A percentile compares a stretch with the other conserved stretches of the same genome.
These are phyloP conservation scores for Rhizopus arrhizus DNA, from an alignment of 371 early-diverging fungal species.

Conservation along the genomic window DNA sequence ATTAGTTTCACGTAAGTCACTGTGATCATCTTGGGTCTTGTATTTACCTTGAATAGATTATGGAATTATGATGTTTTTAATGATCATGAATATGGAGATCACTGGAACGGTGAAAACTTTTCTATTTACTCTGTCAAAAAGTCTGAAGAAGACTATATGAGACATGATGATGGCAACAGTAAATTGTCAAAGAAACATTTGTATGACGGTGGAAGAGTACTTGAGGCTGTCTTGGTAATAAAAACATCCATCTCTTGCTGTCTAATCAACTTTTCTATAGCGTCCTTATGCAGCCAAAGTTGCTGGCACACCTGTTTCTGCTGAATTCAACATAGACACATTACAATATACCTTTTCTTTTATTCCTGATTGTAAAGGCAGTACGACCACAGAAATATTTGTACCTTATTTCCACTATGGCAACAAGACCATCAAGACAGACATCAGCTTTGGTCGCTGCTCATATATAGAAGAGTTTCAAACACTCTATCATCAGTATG, in stretches of 20 bases:
- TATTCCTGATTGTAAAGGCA: conserved; percentile 24
- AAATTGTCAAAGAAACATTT: conserved; percentile 40
- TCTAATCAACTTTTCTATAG: conserved; percentile 18
- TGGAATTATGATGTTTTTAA: conserved; percentile 87
- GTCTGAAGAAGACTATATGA: conserved; percentile 9
- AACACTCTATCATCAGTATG: conserved; percentile 59
- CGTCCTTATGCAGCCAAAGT: conserved; percentile 83
- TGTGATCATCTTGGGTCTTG: too few species aligned
- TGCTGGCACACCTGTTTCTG: conserved; percentile 67
- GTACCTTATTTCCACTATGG: conserved; percentile 75
- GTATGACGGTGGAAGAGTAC: conserved; percentile 77
- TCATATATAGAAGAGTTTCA: conserved; percentile 65
- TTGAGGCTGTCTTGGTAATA: conserved; percentile 75
- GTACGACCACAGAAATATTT: conserved; percentile 65
- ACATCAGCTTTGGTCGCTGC: conserved; percentile 70
- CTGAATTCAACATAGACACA: conserved; percentile 61
- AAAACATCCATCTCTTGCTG: neutral
- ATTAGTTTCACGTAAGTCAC: conserved; percentile 69
- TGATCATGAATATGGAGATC: conserved; percentile 77
- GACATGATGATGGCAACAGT: conserved; percentile 32
- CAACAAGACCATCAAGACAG: conserved; percentile 45
- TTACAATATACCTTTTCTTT: conserved; percentile 65
- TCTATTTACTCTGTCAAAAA: conserved; percentile 66
- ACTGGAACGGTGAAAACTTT: conserved; percentile 92
- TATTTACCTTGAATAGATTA: conserved; percentile 44